A percentile compares a stretch with the other conserved stretches of the same genome.
Evolutionary conservation across 176 grass and related monocot species (phyloP).

Genomic region (Carex scoparia): DNA sequence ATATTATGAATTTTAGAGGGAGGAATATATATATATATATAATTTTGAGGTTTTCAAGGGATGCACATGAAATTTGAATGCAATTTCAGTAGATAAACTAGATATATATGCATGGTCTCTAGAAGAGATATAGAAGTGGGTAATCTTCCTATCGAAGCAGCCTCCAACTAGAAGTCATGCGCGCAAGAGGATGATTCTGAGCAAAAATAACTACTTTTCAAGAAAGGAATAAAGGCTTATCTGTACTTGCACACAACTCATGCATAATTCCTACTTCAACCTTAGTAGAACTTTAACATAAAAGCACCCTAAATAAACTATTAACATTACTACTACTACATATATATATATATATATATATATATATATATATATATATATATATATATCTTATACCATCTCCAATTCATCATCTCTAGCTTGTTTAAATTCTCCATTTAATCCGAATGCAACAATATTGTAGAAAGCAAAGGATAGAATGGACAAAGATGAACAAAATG

Average conservation of each 20-base stretch:
- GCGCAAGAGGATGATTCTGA: background rate
- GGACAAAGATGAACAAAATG: constrained; percentile 16
- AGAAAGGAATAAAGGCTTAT: constrained; percentile 87
- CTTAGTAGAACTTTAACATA: constrained; percentile 1
- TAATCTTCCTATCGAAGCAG: constrained; percentile 8
- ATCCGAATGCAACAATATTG: constrained; percentile 5
- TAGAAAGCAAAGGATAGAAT: constrained; percentile 17
- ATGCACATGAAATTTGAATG: background rate
- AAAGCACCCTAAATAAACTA: background rate
- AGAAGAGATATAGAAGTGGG: background rate
- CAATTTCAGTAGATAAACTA: background rate
- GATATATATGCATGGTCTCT: background rate
- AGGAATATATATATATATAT: too few species aligned
- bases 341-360: too few species aligned
- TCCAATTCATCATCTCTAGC: constrained; percentile 25
- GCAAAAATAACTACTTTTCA: constrained; percentile 38
- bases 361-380: too few species aligned
- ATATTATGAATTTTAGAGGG: too few species aligned
- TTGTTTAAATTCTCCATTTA: constrained; percentile 13
- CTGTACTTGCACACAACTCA: constrained; percentile 78
- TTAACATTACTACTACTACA: background rate
- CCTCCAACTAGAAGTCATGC: constrained; percentile 8
- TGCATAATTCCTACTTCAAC: constrained; percentile 22
- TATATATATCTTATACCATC: background rate
- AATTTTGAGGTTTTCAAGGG: too few species aligned